phyloP scores from a whole-genome alignment of 1,139 yeast species.

The Blastobotrys elegans region DNA sequence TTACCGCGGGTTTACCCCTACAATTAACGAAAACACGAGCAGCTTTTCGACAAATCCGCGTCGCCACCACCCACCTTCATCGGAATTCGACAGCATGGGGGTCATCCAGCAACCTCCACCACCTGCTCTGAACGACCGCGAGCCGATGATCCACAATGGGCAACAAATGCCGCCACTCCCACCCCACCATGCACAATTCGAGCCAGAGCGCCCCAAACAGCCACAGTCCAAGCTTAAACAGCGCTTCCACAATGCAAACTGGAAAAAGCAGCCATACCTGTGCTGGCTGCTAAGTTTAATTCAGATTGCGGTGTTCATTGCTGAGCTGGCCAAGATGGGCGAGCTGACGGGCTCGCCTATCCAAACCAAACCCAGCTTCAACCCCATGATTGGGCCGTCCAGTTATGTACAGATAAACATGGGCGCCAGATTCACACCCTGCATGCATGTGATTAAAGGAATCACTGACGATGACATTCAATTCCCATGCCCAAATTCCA shows the following conservation, averaged over 20 bases:
- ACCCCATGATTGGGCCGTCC: constrained; percentile 82
- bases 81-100: constrained; percentile 1
- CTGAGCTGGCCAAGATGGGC: constrained; percentile 59
- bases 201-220: not conserved
- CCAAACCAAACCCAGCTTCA: constrained; percentile 66
- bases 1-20: constrained; percentile 9
- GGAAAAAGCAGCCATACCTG: constrained; percentile 30
- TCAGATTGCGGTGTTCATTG: constrained; percentile 60
- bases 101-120: not conserved
- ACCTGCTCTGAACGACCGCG: not conserved
- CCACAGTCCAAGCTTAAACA: not conserved
- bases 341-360: constrained; percentile 60
- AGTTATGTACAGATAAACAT: constrained; percentile 58
- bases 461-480: constrained; percentile 45
- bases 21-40: constrained; percentile 1
- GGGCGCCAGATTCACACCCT: constrained; percentile 71
- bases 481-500: constrained; percentile 72
- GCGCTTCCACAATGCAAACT: constrained; percentile 8
- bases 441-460: constrained; percentile 54
- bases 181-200: not conserved
- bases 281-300: constrained; percentile 35
- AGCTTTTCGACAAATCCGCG: not conserved
- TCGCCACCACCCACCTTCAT: not conserved
- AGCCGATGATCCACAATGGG: not conserved
- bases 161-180: not conserved